These are phyloP conservation scores for Wickerhamomyces bovis DNA, from an alignment of 805 yeast species.

Conservation along the genomic window DNA sequence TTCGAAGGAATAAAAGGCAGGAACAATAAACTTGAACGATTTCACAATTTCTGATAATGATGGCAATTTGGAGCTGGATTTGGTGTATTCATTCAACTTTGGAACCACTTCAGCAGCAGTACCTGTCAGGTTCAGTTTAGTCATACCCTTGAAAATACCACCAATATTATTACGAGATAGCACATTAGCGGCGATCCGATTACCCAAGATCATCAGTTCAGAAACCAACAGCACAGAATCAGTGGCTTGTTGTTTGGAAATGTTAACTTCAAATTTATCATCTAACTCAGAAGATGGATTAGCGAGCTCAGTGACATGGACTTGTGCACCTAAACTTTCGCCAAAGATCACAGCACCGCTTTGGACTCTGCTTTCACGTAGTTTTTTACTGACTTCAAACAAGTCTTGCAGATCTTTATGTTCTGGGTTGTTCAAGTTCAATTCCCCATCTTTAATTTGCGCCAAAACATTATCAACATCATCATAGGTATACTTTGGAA, in stretches of 20 bases:
- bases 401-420: conserved; percentile 32
- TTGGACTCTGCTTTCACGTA: conserved; percentile 27
- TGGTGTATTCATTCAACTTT: conserved; percentile 18
- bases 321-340: conserved; percentile 25
- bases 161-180: conserved; percentile 41
- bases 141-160: conserved; percentile 39
- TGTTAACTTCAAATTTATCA: conserved; percentile 12
- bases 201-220: conserved; percentile 80
- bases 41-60: conserved; percentile 36
- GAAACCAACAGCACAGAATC: conserved; percentile 64
- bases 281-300: conserved; percentile 6
- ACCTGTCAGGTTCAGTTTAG: conserved; percentile 16
- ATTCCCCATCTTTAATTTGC: conserved; percentile 5
- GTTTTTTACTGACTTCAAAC: conserved; percentile 24
- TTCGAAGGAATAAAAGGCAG: conserved; percentile 43
- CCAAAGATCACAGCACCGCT: conserved; percentile 37
- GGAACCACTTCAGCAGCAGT: conserved; percentile 21
- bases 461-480: conserved; percentile 49
- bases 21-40: conserved; percentile 40
- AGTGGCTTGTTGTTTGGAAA: conserved; percentile 26
- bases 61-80: conserved; percentile 18
- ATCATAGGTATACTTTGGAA: conserved; percentile 53
- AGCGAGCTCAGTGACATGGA: conserved; percentile 9
- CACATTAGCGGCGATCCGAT: conserved; percentile 49
- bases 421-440: conserved; percentile 4